A percentile compares a stretch with the other conserved stretches of the same genome.
These are phyloP conservation scores for Ehretia macrophylla DNA, from an alignment of 257 asterid genomes.

Conservation along the genomic window DNA sequence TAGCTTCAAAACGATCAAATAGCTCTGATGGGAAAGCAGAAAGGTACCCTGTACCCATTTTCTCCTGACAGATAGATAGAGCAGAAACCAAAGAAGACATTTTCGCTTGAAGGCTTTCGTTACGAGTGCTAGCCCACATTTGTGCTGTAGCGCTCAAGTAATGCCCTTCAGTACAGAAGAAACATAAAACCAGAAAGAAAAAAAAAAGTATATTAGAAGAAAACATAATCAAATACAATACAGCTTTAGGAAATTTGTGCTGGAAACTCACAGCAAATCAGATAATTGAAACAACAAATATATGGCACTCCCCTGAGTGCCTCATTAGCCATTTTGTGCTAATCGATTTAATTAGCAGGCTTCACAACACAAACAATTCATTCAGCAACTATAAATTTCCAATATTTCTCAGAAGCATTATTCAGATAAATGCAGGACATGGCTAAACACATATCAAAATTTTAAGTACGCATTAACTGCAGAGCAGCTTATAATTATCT, in stretches of 20 bases:
- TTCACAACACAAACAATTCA: too few relatives aligned
- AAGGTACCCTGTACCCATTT: slow-evolving; percentile 76
- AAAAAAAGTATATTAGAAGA: neutral
- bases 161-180: slow-evolving; percentile 50
- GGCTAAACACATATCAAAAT: too few relatives aligned
- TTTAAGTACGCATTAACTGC: too few relatives aligned
- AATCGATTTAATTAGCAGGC: too few relatives aligned
- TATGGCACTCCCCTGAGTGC: too few relatives aligned
- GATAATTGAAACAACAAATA: neutral
- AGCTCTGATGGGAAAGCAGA: slow-evolving; percentile 75
- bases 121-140: slow-evolving; percentile 86
- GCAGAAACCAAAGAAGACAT: slow-evolving; percentile 56
- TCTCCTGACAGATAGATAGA: slow-evolving; percentile 55
- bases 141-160: slow-evolving; percentile 83
- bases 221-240: neutral
- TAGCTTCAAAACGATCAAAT: slow-evolving; percentile 70
- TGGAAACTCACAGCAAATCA: neutral
- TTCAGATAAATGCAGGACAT: too few relatives aligned
- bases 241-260: too few relatives aligned
- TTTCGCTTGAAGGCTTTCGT: slow-evolving; percentile 49
- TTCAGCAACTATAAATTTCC: too few relatives aligned
- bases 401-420: too few relatives aligned
- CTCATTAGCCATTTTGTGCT: too few relatives aligned
- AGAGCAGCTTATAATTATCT: too few relatives aligned
- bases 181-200: slow-evolving; percentile 2